Conservation (phyloP, 1,284 basidiomycete species). For the Ustilago curta region DNA sequence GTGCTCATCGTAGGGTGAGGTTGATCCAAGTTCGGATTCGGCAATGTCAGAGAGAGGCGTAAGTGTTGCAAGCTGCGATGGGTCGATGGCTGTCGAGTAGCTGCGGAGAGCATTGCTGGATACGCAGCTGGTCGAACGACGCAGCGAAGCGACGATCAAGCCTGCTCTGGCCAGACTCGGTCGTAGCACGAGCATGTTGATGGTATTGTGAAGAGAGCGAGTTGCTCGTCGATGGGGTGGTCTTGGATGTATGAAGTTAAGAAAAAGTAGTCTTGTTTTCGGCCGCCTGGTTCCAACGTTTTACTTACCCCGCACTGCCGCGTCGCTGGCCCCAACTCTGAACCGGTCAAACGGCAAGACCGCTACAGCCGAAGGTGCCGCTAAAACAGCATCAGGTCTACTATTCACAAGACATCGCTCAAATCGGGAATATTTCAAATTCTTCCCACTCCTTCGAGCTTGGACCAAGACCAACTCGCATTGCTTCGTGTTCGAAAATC, state of each 20-base stretch:
- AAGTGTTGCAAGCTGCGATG: conserved; percentile 34
- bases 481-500: neutral
- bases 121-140: conserved; percentile 6
- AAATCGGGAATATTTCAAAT: conserved; percentile 36
- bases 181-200: conserved; percentile 27
- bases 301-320: conserved; percentile 27
- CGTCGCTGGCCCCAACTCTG: conserved; percentile 2
- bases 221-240: neutral
- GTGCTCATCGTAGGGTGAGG: conserved; percentile 41
- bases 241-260: too few relatives aligned
- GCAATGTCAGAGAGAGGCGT: conserved; percentile 25
- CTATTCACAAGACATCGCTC: too few relatives aligned
- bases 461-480: neutral
- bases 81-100: conserved; percentile 34
- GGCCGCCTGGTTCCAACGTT: conserved; percentile 3
- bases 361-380: conserved; percentile 24
- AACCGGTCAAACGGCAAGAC: conserved; percentile 14
- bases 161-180: conserved; percentile 10
- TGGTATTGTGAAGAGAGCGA: neutral
- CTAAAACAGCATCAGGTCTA: conserved; percentile 2
- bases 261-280: conserved; percentile 9
- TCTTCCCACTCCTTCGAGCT: neutral
- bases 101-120: conserved; percentile 17
- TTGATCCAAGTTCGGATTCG: conserved; percentile 22
- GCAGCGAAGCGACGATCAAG: conserved; percentile 7